Base-by-base conservation (phyloP, 192 early-diverging fungal species). In the Spinellus fusiger region DNA sequence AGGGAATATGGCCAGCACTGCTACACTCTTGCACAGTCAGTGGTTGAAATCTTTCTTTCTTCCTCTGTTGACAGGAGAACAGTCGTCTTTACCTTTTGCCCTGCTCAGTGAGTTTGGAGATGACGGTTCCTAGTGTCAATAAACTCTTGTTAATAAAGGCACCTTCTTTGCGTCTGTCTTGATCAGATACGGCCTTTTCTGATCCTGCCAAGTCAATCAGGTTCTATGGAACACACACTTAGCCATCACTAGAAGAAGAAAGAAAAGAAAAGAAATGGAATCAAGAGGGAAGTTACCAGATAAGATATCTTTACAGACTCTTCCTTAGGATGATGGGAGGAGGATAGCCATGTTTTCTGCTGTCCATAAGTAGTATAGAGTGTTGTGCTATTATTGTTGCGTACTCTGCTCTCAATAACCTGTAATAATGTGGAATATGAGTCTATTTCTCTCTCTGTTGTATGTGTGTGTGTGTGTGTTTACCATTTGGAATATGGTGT, bases 121-220 rank as follows among this genome's bases (percentile, higher is more conserved):
- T 98, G 47, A 98, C 96, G 0, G 89, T 95, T 46, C 92, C 94
- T 3, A 98, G 80, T 8, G 96, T 86, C 53, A 96, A 70, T 25
- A 98, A 74, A 12, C 85, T 84, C 74, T 90, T 92, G 79, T 98
- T 98, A 65, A 98, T 96, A 59, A 80, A 93, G 5, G 93, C 88
- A 18, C 59, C 59, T 26, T 61, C 59, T 51, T 61, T 61, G 27
- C 59, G 29, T 27, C 59, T 10, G 5, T 61, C 59, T 27, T 51
- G 29, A 26, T 61, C 34, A 33, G 59, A 27, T 50, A 48, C 34
- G 12, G 49, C 34, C 26, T 61, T 61, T 51, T 61, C 94, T 9
- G 91, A 92, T 23, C 95, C 94, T 5, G 95, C 95, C 63, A 99
- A 69, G 74, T 99, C 97, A 47, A 99, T 93, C 56, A 99, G 81